Percentiles rank a stretch among this genome's conserved stretches.
These are phyloP conservation scores for Funneliformis caledonium DNA, from an alignment of 371 early-diverging fungal genomes.

Conservation along the genomic window DNA sequence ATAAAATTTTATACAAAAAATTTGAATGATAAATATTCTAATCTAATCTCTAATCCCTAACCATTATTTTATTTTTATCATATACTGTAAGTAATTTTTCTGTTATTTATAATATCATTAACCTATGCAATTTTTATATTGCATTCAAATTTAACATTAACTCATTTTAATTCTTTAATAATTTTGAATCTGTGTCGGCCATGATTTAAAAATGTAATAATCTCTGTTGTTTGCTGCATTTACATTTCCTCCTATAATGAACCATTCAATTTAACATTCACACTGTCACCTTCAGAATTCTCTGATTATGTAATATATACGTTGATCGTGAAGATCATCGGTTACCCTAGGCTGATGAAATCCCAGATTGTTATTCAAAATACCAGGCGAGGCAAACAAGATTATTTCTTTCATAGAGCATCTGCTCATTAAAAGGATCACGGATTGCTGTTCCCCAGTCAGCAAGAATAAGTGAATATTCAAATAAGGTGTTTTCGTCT, in stretches of 20 bases:
- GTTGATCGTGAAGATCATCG: neutral
- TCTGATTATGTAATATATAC: neutral
- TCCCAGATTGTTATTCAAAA: neutral
- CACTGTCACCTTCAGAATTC: slow-evolving; percentile 6
- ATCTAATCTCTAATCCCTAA: too few species aligned
- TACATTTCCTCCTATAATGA: slow-evolving; percentile 9
- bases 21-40: too few species aligned
- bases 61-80: too few species aligned
- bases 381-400: neutral
- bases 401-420: neutral
- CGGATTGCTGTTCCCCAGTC: slow-evolving; percentile 30
- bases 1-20: too few species aligned
- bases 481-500: slow-evolving; percentile 21
- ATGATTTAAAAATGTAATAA: slow-evolving; percentile 19
- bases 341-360: neutral
- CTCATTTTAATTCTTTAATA: neutral
- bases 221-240: neutral
- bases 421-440: neutral
- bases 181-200: neutral
- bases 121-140: too few species aligned
- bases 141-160: too few species aligned
- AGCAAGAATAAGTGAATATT: slow-evolving; percentile 17
- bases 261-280: neutral
- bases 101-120: too few species aligned
- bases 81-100: too few species aligned